Percentiles rank a stretch among this genome's conserved stretches.
phyloP scores from a whole-genome alignment of 2,329 filamentous ascomycete species.

The Diplodia mutila region DNA sequence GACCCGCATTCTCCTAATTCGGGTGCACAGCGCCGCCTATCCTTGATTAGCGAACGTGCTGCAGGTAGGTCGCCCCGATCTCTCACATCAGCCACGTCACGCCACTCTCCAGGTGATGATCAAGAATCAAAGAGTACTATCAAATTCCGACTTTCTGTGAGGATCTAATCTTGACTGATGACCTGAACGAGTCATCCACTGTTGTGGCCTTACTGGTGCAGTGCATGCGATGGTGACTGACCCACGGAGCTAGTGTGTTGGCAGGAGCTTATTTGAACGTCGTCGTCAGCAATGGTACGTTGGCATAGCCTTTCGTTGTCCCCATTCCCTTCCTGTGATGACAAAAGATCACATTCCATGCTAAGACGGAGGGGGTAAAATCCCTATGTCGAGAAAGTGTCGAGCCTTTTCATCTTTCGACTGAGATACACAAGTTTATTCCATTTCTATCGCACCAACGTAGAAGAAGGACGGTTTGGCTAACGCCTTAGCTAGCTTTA shows the following conservation, averaged over 20 bases:
- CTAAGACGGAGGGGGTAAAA: constrained; percentile 33
- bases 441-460: constrained; percentile 1
- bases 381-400: constrained; percentile 28
- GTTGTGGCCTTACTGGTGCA: background rate
- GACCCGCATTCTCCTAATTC: constrained; percentile 10
- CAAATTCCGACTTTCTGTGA: constrained; percentile 29
- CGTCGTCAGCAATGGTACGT: background rate
- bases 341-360: constrained; percentile 36
- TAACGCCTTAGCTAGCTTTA: constrained; percentile 1
- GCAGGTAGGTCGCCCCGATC: constrained; percentile 16
- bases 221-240: constrained; percentile 4
- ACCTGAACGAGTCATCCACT: constrained; percentile 2
- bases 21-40: constrained; percentile 15
- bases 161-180: constrained; percentile 21
- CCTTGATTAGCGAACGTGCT: background rate
- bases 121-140: constrained; percentile 24
- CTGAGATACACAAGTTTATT: constrained; percentile 26
- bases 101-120: constrained; percentile 26
- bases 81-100: constrained; percentile 17
- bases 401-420: constrained; percentile 33
- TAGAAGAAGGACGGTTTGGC: background rate
- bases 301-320: background rate
- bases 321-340: constrained; percentile 29
- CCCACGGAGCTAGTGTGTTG: background rate
- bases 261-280: constrained; percentile 14